A percentile compares a stretch with the other conserved stretches of the same genome.
These are phyloP conservation scores for Cocos nucifera DNA, from an alignment of 176 grass and related monocot genomes.

Conservation along the genomic window DNA sequence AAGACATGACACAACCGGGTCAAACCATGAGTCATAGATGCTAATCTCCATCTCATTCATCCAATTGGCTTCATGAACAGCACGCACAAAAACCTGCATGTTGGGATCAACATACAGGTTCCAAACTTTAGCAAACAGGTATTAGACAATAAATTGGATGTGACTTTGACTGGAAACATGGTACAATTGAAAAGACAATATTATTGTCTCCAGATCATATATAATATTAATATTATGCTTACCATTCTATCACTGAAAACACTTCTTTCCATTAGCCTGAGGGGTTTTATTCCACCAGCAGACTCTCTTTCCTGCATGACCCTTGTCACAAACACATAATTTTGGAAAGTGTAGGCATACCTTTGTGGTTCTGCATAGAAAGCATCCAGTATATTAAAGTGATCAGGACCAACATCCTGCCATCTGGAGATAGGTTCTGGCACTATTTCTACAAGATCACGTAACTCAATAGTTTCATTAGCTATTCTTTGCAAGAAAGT, in stretches of 20 bases:
- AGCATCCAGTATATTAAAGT: conserved; percentile 91
- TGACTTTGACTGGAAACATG: no score
- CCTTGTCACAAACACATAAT: conserved; percentile 98
- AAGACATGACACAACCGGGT: conserved; percentile 80
- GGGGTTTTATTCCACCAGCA: conserved; percentile 74
- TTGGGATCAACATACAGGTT: background rate
- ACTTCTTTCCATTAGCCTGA: conserved; percentile 98
- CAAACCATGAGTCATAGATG: conserved; percentile 98
- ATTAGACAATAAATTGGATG: no score
- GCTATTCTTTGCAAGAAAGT: conserved; percentile 93
- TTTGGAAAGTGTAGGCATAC: conserved; percentile 98
- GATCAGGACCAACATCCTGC: conserved; percentile 93
- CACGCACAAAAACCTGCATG: conserved; percentile 79
- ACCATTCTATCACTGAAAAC: conserved; percentile 98
- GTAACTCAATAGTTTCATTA: conserved; percentile 90
- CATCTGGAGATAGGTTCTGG: conserved; percentile 86
- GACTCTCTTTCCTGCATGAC: conserved; percentile 99
- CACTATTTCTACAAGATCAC: conserved; percentile 93
- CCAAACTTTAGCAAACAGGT: background rate
- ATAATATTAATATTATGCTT: conserved; percentile 7
- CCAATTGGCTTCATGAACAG: conserved; percentile 97
- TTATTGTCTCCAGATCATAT: no score
- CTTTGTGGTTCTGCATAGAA: conserved; percentile 82
- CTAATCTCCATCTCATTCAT: conserved; percentile 99
- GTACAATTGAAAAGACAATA: no score